Evolutionary conservation across 352 stramenopile genomes (phyloP).

Genomic region (Globisporangium paroecandrum): DNA sequence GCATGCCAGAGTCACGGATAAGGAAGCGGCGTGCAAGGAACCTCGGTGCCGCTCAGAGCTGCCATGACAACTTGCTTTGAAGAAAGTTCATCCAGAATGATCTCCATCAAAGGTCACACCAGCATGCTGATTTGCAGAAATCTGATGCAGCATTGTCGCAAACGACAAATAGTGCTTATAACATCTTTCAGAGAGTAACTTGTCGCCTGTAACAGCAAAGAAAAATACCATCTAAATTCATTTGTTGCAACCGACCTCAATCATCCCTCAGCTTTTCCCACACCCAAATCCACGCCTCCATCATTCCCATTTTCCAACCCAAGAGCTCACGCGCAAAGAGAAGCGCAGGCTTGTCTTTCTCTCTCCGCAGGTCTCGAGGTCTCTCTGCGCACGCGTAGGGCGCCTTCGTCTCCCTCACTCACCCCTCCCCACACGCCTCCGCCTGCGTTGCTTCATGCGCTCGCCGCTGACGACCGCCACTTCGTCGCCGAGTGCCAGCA

Average conservation of each 20-base stretch:
- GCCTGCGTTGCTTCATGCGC: slow-evolving; percentile 15
- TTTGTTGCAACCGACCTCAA: neutral
- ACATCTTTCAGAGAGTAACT: neutral
- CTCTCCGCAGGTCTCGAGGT: neutral
- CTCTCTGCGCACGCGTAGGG: slow-evolving; percentile 1
- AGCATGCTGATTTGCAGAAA: neutral
- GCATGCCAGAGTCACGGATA: neutral
- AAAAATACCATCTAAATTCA: neutral
- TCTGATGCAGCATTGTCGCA: neutral
- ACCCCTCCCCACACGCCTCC: neutral
- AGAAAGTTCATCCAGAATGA: no score
- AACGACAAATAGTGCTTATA: neutral
- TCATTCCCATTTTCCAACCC: slow-evolving; percentile 1
- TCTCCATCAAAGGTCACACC: neutral
- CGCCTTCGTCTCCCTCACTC: neutral
- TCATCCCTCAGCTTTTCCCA: neutral
- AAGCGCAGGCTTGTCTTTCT: neutral
- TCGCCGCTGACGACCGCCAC: slow-evolving; percentile 4
- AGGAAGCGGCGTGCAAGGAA: neutral
- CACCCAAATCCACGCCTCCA: neutral
- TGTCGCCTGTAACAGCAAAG: neutral
- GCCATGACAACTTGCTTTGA: neutral
- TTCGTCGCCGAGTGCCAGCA: slow-evolving; percentile 1
- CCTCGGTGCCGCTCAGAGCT: neutral
- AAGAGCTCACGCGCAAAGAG: neutral